A percentile compares a stretch with the other conserved stretches of the same genome.
These are phyloP conservation scores for Talaromyces sp. DNA, from an alignment of 2,329 filamentous ascomycete genomes.

Conservation along the genomic window DNA sequence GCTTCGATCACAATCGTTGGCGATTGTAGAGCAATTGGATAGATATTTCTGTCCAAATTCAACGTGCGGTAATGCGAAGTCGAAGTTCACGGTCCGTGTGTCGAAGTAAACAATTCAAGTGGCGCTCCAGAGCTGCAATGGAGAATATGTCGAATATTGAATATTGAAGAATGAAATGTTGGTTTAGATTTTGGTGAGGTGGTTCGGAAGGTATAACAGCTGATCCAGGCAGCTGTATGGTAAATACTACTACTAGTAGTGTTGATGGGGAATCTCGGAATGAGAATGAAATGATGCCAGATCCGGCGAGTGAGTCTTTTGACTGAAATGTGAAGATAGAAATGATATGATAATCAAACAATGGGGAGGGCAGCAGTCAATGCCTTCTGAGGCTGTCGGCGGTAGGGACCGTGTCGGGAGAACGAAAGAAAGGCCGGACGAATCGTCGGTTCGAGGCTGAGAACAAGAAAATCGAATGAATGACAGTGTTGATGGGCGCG, in stretches of 20 bases:
- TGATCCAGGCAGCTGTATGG: constrained; percentile 37
- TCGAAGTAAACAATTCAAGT: constrained; percentile 18
- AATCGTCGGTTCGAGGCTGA: constrained; percentile 6
- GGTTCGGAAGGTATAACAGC: constrained; percentile 27
- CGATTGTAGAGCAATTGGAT: constrained; percentile 14
- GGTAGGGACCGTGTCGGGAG: constrained; percentile 15
- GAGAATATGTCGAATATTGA: neutral
- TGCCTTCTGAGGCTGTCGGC: constrained; percentile 12
- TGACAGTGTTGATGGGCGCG: constrained; percentile 44
- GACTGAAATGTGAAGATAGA: constrained; percentile 31
- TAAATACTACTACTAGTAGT: neutral
- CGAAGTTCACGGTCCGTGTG: constrained; percentile 9
- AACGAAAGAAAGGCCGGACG: constrained; percentile 6
- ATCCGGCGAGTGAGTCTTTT: constrained; percentile 19
- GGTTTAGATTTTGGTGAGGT: constrained; percentile 24
- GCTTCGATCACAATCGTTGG: constrained; percentile 3
- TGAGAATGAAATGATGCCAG: constrained; percentile 22
- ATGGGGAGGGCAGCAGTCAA: constrained; percentile 11
- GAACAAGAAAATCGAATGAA: constrained; percentile 13
- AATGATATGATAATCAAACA: constrained; percentile 34
- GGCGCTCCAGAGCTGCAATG: constrained; percentile 24
- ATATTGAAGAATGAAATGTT: neutral
- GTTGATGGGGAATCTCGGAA: constrained; percentile 4
- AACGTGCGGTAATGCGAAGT: neutral
- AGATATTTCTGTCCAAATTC: constrained; percentile 8